Evolutionary conservation across 2,329 filamentous ascomycete species (phyloP).

Genomic region (Hypoxylon sp.): DNA sequence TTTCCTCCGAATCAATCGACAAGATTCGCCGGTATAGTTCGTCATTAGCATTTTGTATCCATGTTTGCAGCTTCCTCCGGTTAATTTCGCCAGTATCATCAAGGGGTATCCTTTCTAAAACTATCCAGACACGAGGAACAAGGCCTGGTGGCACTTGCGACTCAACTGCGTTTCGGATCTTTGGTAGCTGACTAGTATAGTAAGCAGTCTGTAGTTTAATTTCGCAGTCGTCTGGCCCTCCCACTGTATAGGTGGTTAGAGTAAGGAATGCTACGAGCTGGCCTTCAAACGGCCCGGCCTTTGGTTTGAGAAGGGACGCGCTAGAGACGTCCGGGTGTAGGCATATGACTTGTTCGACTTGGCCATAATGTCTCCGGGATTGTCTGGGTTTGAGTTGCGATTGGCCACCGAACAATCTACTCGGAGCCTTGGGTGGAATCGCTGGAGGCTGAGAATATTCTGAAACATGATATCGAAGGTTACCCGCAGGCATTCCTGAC

Average conservation of each 20-base stretch:
- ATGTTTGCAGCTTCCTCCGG: slow-evolving; percentile 64
- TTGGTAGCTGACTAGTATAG: slow-evolving; percentile 60
- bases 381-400: slow-evolving; percentile 40
- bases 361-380: slow-evolving; percentile 49
- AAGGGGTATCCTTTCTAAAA: slow-evolving; percentile 63
- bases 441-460: slow-evolving; percentile 41
- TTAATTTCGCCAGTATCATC: slow-evolving; percentile 59
- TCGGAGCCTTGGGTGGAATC: slow-evolving; percentile 46
- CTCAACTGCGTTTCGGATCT: slow-evolving; percentile 57
- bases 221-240: slow-evolving; percentile 52
- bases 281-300: slow-evolving; percentile 66
- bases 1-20: slow-evolving; percentile 58
- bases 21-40: slow-evolving; percentile 62
- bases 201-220: slow-evolving; percentile 60
- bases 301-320: slow-evolving; percentile 62
- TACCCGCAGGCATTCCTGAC: slow-evolving; percentile 11
- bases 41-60: slow-evolving; percentile 68
- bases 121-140: slow-evolving; percentile 65
- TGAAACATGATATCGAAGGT: slow-evolving; percentile 16
- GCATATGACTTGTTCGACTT: slow-evolving; percentile 59
- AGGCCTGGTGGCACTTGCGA: slow-evolving; percentile 56
- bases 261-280: slow-evolving; percentile 65
- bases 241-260: slow-evolving; percentile 53
- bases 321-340: slow-evolving; percentile 59
- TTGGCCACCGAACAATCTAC: slow-evolving; percentile 21